A percentile compares a stretch with the other conserved stretches of the same genome.
phyloP scores from a whole-genome alignment of 257 asterid species.

The Verbena officinalis region DNA sequence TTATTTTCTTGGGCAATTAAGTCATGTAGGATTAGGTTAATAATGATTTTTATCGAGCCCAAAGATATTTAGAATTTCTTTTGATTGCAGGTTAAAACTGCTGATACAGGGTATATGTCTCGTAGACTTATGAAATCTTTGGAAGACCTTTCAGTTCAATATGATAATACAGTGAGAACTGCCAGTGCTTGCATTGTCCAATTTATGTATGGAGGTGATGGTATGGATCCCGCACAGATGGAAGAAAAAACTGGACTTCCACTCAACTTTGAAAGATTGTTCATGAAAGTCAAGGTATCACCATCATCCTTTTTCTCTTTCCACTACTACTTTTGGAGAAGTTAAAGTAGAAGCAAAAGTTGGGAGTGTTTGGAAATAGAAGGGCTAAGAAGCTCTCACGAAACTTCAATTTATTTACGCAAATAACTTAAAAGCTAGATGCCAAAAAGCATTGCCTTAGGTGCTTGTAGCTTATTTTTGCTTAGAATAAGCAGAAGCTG shows the following conservation, averaged over 20 bases:
- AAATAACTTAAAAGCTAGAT: too few relatives aligned
- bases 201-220: conserved; percentile 90
- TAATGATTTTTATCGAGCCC: background rate
- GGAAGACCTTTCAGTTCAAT: conserved; percentile 81
- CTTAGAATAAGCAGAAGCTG: too few relatives aligned
- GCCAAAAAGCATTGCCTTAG: too few relatives aligned
- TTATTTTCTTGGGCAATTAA: background rate
- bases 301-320: conserved; percentile 18
- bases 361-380: too few relatives aligned
- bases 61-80: conserved; percentile 12
- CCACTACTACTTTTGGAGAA: too few relatives aligned
- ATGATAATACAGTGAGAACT: conserved; percentile 89
- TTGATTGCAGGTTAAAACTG: conserved; percentile 88
- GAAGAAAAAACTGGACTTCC: conserved; percentile 90
- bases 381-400: too few relatives aligned
- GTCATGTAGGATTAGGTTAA: background rate
- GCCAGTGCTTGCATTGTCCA: conserved; percentile 86
- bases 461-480: too few relatives aligned
- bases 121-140: conserved; percentile 95
- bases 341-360: too few relatives aligned
- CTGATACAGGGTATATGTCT: conserved; percentile 97
- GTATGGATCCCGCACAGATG: conserved; percentile 98
- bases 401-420: too few relatives aligned
- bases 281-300: conserved; percentile 85
- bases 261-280: conserved; percentile 78